Evolutionary conservation across 805 yeast genomes (phyloP).

Genomic region (Starmerella geochares): DNA sequence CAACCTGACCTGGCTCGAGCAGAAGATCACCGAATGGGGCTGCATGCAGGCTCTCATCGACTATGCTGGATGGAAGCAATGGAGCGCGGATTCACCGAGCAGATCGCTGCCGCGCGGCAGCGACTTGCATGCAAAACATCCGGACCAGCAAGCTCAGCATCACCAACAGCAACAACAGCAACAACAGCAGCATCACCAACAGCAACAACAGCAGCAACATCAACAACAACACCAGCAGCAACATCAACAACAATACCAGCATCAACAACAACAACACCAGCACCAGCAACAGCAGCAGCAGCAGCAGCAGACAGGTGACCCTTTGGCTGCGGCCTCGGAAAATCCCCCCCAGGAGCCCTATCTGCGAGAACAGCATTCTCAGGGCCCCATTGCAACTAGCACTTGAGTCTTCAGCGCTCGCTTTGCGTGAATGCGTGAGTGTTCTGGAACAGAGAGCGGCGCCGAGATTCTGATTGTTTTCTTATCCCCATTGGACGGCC

Average conservation of each 20-base stretch:
- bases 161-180: neutral
- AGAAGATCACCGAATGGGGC: conserved; percentile 90
- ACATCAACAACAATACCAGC: neutral
- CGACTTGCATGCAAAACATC: neutral
- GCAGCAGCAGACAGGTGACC: neutral
- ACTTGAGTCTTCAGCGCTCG: neutral
- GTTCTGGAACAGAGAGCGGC: too few species aligned
- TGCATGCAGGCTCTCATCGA: conserved; percentile 97
- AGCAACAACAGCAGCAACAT: neutral
- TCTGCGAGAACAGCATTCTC: neutral
- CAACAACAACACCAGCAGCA: neutral
- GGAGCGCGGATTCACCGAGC: conserved; percentile 25
- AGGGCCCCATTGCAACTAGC: neutral
- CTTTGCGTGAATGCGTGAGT: too few species aligned
- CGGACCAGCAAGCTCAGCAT: neutral
- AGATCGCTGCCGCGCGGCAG: neutral
- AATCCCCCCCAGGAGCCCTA: neutral
- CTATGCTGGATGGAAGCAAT: conserved; percentile 73
- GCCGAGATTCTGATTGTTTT: too few species aligned
- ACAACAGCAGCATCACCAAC: neutral
- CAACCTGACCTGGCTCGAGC: conserved; percentile 83
- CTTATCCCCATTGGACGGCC: neutral
- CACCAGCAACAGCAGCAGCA: neutral
- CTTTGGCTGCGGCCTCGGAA: neutral
- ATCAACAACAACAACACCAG: neutral